phyloP scores from a whole-genome alignment of 768 basidiomycete genomes.

The Termitomyces sp. region DNA sequence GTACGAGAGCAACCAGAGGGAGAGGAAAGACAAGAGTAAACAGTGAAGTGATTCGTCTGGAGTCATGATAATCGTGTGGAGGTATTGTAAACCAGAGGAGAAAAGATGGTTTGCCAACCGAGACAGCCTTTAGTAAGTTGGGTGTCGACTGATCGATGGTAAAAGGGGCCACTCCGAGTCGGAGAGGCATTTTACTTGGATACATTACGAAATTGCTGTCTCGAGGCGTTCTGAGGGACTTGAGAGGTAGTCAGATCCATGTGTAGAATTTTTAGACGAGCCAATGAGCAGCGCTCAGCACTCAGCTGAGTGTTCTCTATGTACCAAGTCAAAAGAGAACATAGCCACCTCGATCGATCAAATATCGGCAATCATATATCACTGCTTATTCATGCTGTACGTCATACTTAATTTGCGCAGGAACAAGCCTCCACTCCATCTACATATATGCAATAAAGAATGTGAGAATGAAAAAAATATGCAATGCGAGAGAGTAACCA shows the following conservation, averaged over 20 bases:
- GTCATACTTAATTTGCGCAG: not conserved
- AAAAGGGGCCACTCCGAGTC: not conserved
- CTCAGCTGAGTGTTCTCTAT: too few species aligned
- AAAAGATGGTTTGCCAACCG: not conserved
- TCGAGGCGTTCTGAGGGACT: not conserved
- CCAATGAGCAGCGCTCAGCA: too few species aligned
- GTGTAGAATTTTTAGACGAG: not conserved
- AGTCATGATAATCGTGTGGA: not conserved
- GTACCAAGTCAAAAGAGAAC: too few species aligned
- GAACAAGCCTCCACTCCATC: not conserved
- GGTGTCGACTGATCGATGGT: not conserved
- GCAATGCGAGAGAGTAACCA: conserved; percentile 15
- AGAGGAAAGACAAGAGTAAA: not conserved
- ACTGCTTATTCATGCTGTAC: too few species aligned
- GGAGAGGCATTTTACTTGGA: not conserved
- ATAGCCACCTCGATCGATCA: too few species aligned
- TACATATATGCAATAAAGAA: conserved; percentile 14
- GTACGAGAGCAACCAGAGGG: not conserved
- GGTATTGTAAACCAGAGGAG: not conserved
- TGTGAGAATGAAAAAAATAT: conserved; percentile 11
- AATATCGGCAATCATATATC: too few species aligned
- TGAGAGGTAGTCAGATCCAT: not conserved
- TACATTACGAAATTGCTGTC: not conserved
- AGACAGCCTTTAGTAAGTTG: not conserved
- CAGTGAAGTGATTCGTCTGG: not conserved